These are phyloP conservation scores for Debaryomyces coudertii DNA, from an alignment of 1,139 yeast genomes.

Conservation along the genomic window DNA sequence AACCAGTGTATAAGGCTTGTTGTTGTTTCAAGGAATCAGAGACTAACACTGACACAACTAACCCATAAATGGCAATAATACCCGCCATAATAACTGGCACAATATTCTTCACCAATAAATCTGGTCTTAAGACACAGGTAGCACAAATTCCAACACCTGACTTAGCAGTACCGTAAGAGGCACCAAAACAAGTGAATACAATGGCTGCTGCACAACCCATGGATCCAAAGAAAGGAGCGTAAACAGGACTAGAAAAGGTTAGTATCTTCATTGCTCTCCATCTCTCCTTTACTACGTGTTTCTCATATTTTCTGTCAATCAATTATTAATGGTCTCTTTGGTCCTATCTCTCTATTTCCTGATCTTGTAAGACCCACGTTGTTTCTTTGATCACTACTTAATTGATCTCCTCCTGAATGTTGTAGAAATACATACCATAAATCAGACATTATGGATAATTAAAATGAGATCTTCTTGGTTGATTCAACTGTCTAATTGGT, in stretches of 20 bases:
- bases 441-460: conserved; percentile 46
- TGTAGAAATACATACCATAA: conserved; percentile 50
- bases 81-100: conserved; percentile 99
- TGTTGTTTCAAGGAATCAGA: conserved; percentile 87
- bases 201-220: conserved; percentile 99
- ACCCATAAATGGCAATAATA: conserved; percentile 98
- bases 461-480: conserved; percentile 8
- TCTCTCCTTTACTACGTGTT: too few species aligned
- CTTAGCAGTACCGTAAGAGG: conserved; percentile 99
- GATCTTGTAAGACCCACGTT: not conserved
- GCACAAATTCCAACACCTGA: conserved; percentile 99
- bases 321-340: not conserved
- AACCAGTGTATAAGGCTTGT: conserved; percentile 95
- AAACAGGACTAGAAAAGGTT: conserved; percentile 60
- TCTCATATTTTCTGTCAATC: not conserved
- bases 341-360: not conserved
- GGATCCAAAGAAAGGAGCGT: conserved; percentile 94
- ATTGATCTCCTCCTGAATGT: not conserved
- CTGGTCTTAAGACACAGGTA: conserved; percentile 96
- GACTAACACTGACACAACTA: conserved; percentile 94
- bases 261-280: conserved; percentile 5
- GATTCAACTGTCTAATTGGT: conserved; percentile 9
- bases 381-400: not conserved
- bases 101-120: conserved; percentile 82
- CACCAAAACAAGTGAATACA: conserved; percentile 98